Base-by-base conservation (phyloP, 176 grass and related monocot species). In the Oropetium thomaeum region DNA sequence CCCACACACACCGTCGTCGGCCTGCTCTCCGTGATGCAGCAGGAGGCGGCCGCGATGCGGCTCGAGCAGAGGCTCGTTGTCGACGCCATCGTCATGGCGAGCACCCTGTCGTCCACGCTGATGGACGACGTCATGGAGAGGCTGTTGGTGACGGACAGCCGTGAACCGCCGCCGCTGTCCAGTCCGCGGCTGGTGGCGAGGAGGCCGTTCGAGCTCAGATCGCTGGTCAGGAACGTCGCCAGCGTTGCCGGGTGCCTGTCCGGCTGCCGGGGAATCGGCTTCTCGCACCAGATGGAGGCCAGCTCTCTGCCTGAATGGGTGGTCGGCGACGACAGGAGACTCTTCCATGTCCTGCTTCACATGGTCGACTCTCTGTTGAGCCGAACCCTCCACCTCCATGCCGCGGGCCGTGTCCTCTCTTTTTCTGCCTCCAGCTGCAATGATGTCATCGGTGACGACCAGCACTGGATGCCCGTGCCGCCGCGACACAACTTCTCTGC, bases 31-130 rank as follows among this genome's bases (percentile, higher is more conserved):
- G 84, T 97, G 74, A 53, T 93, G 65, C 88, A 87, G 38, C 65
- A 42, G 20, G 37, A 42, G 41, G 72, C 47, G 11, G 40, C 54
- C 14, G 8, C 30, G 12, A 57, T 89, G 70, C 78, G 75, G 4
- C 85, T 86, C 30, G 86, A 91, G 55, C 88, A 97, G 84, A 91
- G 80, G 69, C 88, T 93, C 19, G 37, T 71, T 28, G 80, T 89
- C 42, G 67, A 87, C 63, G 54, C 90, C 49, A 73, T 93, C 41
- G 73, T 67, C 65, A 82, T 78, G 68, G 89, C 85, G 2, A 52
- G 80, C 55, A 51, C 68, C 4, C 74, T 97, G 19, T 82, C 83
- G 16, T 70, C 81, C 59, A 80, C 80, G 58, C 69, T 93, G 49
- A 74, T 89, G 44, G 75, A 86, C 66, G 86, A 85, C 45, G 85